Evolutionary conservation across 176 grass and related monocot species (phyloP), one percentile per base, ranked within the genome.

Genomic region (Poa pratensis): DNA sequence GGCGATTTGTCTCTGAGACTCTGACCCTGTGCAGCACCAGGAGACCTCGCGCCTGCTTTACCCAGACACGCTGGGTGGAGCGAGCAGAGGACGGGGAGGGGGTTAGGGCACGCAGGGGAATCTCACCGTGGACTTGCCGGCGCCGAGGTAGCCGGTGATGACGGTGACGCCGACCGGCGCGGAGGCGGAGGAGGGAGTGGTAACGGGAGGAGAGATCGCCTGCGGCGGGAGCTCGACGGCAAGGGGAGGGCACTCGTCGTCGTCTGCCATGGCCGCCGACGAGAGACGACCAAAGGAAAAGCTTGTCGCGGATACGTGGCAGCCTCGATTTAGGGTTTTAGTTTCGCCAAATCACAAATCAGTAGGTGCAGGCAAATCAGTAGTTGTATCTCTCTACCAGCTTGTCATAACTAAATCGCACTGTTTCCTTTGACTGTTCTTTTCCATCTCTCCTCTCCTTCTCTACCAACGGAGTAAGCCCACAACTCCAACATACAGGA

Each of bases 61-160:
- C 42, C 39, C 8, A 43, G 42, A 43, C 1, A 43, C 22, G 66
- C 18, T 6, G 20, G 46, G 5, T 14, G 46, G 61, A 62, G 62
- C 11, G 1, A 11, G 27, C 59, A 42, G 51, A 32, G 28, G 26
- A 11, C 9, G 54, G 32, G 27, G 30, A 75, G 42, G 23, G 11
- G 13, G 45, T 71, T 37, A 91, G 79, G 79, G 83, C 80, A 46
- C 40, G 40, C 24, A 27, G 53, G 52, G 61, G 53, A 77, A 85
- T 66, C 77, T 69, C 54, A 94, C 96, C 72, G 93, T 98, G 67
- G 96, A 98, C 81, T 95, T 95, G n/a, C 96, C 96, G 20, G 93
- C 96, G 55, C 93, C 93, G 78, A 98, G 93, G 81, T 98, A 98
- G 27, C 93, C 96, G 10, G 91, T 98, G 90, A 98, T 95, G 52